Percentiles rank a stretch among this genome's conserved stretches.
phyloP scores from a whole-genome alignment of 1,139 yeast species.

The Candida sanyaensis region DNA sequence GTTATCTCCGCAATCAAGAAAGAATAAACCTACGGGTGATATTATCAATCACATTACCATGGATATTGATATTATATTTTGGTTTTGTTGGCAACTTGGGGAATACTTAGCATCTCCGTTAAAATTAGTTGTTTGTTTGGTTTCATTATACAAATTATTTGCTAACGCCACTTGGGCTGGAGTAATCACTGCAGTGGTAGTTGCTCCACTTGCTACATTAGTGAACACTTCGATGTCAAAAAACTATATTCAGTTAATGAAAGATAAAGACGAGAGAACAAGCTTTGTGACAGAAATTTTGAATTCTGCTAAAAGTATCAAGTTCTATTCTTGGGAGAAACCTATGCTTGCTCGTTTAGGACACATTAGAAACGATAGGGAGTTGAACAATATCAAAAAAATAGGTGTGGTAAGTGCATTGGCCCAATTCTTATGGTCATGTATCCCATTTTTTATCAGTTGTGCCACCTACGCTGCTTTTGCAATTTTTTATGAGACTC shows the following conservation, averaged over 20 bases:
- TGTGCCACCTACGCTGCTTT: constrained; percentile 32
- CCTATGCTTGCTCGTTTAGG: constrained; percentile 39
- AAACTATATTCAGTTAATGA: constrained; percentile 27
- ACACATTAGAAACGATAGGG: constrained; percentile 38
- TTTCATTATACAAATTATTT: constrained; percentile 29
- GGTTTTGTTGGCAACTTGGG: constrained; percentile 24
- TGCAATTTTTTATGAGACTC: constrained; percentile 22
- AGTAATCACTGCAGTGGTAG: constrained; percentile 29
- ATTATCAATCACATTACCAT: constrained; percentile 41
- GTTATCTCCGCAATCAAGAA: constrained; percentile 39
- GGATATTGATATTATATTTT: constrained; percentile 32
- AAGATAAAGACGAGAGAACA: constrained; percentile 38
- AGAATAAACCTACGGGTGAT: constrained; percentile 42
- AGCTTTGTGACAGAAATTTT: constrained; percentile 41
- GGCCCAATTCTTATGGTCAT: constrained; percentile 36
- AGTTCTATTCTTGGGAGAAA: constrained; percentile 42
- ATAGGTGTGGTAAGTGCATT: constrained; percentile 35
- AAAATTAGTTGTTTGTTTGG: constrained; percentile 27
- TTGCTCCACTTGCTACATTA: constrained; percentile 35
- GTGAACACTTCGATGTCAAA: constrained; percentile 30
- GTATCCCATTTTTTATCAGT: constrained; percentile 40
- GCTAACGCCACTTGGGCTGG: constrained; percentile 42
- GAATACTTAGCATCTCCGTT: constrained; percentile 58
- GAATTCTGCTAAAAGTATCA: constrained; percentile 40
- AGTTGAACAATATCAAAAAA: constrained; percentile 28